Conservation (phyloP, 106 monocot species). For the Acanthochlamys bracteata region DNA sequence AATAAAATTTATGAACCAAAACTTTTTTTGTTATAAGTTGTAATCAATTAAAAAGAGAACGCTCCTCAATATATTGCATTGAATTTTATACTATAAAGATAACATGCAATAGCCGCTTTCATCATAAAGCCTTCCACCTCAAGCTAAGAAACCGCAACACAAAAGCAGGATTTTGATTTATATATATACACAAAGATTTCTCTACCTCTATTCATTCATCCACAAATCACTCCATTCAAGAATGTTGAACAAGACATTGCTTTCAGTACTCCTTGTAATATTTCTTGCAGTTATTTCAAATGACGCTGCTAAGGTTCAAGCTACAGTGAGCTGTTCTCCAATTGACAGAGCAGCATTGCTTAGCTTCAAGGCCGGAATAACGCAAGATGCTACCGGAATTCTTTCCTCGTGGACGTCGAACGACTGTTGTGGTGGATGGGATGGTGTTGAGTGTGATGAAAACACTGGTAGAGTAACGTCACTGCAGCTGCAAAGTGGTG, state of each 20-base stretch:
- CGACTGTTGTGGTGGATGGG: conserved; percentile 65
- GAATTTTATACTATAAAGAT: background rate
- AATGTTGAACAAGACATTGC: background rate
- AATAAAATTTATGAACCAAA: conserved; percentile 20
- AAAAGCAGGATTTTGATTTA: too few relatives aligned
- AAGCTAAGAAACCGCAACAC: conserved; percentile 11
- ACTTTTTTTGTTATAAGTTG: too few relatives aligned
- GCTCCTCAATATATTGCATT: too few relatives aligned
- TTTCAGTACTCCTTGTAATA: background rate
- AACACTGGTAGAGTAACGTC: conserved; percentile 41
- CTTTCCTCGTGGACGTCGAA: conserved; percentile 52
- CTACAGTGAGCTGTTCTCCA: conserved; percentile 19
- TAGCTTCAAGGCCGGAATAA: conserved; percentile 59
- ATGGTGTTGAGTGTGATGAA: conserved; percentile 63
- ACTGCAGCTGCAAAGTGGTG: conserved; percentile 40
- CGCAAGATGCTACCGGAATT: conserved; percentile 60
- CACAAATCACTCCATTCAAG: background rate
- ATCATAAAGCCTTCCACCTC: conserved; percentile 26
- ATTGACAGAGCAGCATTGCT: conserved; percentile 60
- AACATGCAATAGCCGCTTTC: background rate
- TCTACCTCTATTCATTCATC: background rate
- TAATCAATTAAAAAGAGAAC: conserved; percentile 1
- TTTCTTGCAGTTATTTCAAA: background rate
- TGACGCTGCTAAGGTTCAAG: too few relatives aligned
- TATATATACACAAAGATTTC: background rate